Base-by-base conservation (phyloP, 2,329 filamentous ascomycete species). In the Neofusicoccum ribis region DNA sequence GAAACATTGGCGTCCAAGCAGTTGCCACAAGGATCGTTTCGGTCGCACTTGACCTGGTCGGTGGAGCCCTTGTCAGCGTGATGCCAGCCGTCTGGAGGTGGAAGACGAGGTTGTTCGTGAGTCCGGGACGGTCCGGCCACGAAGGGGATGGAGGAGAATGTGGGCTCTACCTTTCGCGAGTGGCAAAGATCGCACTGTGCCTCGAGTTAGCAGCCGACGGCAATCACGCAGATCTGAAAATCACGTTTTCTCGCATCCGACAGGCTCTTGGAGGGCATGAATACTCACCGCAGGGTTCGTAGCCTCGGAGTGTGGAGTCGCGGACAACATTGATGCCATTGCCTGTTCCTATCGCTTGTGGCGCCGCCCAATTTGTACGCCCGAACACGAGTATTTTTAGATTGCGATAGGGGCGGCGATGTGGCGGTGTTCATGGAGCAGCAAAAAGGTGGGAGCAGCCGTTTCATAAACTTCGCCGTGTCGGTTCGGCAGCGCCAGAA, bases 301-400 rank as follows among this genome's bases (percentile, higher is more conserved):
- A 37, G 27, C 15, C 17, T 59, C 56, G 56, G 56, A 20, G 7
- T 59, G 56, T 59, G 56, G 56, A 59, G 56, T 47, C 27, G 56
- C 56, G 56, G 41, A 60, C 43, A 12, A 60, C 43, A 60, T 60
- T 49, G 56, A 23, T 27, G 39, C 54, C 20, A 46, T 37, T 59
- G 56, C 43, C 41, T 5, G 31, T 37, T 47, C 23, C 41, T 47
- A n/a, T 60, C 43, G 17, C 31, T 9, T 60, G 56, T 59, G 56
- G 56, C 56, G 56, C 31, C 41, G 56, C 11, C 56, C 23, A 59
- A 59, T 59, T 59, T 59, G 56, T 59, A 47, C 56, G 41, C 15
- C 27, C 56, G 56, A 15, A 43, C 27, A 59, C 56, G 56, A 59
- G 14, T 59, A 59, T 59, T 59, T 59, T 59, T 59, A 59, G 56